phyloP scores from a whole-genome alignment of 2,329 filamentous ascomycete species.

The Neofusicoccum kwambonambiense region DNA sequence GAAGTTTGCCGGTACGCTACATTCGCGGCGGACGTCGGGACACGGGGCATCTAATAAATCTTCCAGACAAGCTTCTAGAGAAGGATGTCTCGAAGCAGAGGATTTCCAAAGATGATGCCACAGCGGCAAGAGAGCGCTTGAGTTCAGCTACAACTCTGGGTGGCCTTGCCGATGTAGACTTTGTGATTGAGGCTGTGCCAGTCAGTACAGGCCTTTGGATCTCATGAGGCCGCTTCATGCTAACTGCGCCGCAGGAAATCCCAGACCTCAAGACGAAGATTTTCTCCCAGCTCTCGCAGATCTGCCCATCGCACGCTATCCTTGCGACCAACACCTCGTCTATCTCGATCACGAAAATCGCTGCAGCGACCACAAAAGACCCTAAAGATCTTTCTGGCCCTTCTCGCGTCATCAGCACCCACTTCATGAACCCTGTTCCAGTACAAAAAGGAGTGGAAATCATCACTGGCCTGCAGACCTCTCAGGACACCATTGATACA shows the following conservation, averaged over 20 bases:
- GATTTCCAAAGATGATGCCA: slow-evolving; percentile 78
- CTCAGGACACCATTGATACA: slow-evolving; percentile 73
- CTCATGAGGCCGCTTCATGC: not conserved
- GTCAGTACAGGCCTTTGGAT: slow-evolving; percentile 23
- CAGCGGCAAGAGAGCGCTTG: slow-evolving; percentile 68
- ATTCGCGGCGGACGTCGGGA: not conserved
- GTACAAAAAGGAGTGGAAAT: slow-evolving; percentile 98
- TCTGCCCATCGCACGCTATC: slow-evolving; percentile 81
- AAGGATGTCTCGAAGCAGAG: slow-evolving; percentile 90
- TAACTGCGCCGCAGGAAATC: slow-evolving; percentile 59
- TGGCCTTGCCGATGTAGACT: slow-evolving; percentile 79
- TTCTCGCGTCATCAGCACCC: slow-evolving; percentile 87
- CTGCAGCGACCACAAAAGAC: slow-evolving; percentile 76
- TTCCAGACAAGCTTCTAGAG: slow-evolving; percentile 78
- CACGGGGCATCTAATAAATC: not conserved
- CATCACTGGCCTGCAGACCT: slow-evolving; percentile 91
- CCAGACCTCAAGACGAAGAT: slow-evolving; percentile 83
- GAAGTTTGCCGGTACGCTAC: slow-evolving; percentile 72
- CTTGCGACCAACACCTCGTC: slow-evolving; percentile 98
- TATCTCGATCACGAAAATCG: slow-evolving; percentile 95
- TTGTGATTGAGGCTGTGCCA: slow-evolving; percentile 96
- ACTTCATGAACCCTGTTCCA: slow-evolving; percentile 99
- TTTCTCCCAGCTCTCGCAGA: slow-evolving; percentile 76
- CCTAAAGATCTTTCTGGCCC: slow-evolving; percentile 77
- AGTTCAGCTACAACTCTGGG: slow-evolving; percentile 71